phyloP scores from a whole-genome alignment of 257 asterid species.

The Mentha longifolia region DNA sequence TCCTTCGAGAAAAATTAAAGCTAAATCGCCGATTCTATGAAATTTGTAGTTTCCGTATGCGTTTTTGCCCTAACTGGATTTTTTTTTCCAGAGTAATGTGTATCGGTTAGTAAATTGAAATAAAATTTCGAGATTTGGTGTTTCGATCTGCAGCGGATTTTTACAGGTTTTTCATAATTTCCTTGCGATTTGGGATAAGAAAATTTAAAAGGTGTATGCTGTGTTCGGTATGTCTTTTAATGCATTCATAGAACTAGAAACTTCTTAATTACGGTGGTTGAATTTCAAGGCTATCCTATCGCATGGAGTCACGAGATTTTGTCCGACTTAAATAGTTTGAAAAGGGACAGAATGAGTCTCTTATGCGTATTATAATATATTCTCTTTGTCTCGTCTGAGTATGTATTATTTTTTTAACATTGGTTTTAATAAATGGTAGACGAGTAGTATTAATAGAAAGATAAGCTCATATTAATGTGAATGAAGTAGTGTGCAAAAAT shows the following conservation, averaged over 20 bases:
- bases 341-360: not conserved
- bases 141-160: not conserved
- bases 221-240: not conserved
- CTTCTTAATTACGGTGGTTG: not conserved
- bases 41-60: too few species aligned
- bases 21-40: not conserved
- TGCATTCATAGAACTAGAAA: not conserved
- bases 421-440: too few species aligned
- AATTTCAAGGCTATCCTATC: not conserved
- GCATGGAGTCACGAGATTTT: not conserved
- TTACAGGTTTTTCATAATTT: too few species aligned
- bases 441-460: too few species aligned
- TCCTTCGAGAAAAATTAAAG: not conserved
- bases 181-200: not conserved
- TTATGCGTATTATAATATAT: too few species aligned
- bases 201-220: too few species aligned
- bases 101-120: not conserved
- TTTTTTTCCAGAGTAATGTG: not conserved
- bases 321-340: not conserved
- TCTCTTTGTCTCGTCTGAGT: too few species aligned
- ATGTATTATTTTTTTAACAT: too few species aligned
- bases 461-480: too few species aligned
- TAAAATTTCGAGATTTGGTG: not conserved
- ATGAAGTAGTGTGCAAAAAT: too few species aligned
- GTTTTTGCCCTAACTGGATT: too few species aligned